Evolutionary conservation across 805 yeast genomes (phyloP).

Genomic region (Ogataea haglerorum): DNA sequence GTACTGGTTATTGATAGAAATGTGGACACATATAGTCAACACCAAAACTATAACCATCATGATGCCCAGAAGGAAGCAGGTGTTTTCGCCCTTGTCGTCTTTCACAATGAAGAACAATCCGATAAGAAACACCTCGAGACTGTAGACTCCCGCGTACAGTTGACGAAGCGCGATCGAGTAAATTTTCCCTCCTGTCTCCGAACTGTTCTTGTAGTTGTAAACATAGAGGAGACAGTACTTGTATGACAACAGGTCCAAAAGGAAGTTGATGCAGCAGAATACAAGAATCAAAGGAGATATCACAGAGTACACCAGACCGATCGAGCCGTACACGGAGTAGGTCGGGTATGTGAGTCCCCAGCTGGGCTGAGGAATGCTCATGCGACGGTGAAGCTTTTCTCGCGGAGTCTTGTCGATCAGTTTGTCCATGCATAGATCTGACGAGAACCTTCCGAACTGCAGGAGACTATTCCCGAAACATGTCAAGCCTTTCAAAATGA

Average conservation of each 20-base stretch:
- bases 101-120: constrained; percentile 70
- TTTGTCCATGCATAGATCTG: constrained; percentile 35
- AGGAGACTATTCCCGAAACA: constrained; percentile 70
- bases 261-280: constrained; percentile 54
- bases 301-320: constrained; percentile 73
- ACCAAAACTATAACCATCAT: constrained; percentile 50
- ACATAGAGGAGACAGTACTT: constrained; percentile 65
- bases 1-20: constrained; percentile 44
- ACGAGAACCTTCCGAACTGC: constrained; percentile 51
- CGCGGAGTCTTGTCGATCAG: constrained; percentile 60
- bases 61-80: constrained; percentile 43
- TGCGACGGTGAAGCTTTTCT: constrained; percentile 43
- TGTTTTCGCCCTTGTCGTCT: constrained; percentile 45
- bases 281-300: constrained; percentile 75
- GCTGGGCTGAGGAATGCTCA: constrained; percentile 42
- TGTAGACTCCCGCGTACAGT: constrained; percentile 76
- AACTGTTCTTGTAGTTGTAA: constrained; percentile 45
- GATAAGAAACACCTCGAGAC: constrained; percentile 71
- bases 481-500: constrained; percentile 70
- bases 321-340: constrained; percentile 72
- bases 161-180: constrained; percentile 77
- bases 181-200: constrained; percentile 66
- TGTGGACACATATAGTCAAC: constrained; percentile 56
- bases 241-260: constrained; percentile 58
- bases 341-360: constrained; percentile 84